phyloP scores from a whole-genome alignment of 1,284 basidiomycete genomes.

The Ceratobasidium theobromae region DNA sequence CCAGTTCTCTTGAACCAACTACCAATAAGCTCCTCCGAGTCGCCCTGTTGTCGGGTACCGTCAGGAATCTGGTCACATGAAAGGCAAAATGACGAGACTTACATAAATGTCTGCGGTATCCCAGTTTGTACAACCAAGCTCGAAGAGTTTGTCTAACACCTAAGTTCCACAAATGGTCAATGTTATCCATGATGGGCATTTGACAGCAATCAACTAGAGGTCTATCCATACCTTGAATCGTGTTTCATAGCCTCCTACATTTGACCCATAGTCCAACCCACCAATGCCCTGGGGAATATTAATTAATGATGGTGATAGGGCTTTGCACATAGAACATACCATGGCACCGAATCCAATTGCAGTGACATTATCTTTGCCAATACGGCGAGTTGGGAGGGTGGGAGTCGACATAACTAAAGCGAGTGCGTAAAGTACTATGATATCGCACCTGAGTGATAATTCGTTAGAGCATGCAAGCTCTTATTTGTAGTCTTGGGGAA shows the following conservation, averaged over 20 bases:
- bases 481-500: too few species aligned
- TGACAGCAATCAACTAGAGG: background rate
- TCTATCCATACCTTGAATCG: constrained; percentile 6
- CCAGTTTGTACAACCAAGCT: constrained; percentile 31
- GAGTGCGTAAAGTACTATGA: too few species aligned
- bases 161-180: background rate
- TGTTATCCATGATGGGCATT: background rate
- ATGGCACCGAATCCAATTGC: constrained; percentile 16
- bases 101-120: constrained; percentile 26
- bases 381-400: background rate
- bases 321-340: too few species aligned
- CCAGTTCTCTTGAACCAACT: constrained; percentile 32
- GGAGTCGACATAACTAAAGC: background rate
- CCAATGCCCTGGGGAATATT: constrained; percentile 1
- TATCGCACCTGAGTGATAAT: too few species aligned
- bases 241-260: constrained; percentile 2
- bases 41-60: constrained; percentile 9
- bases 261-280: background rate
- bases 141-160: constrained; percentile 8
- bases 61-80: background rate
- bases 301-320: too few species aligned
- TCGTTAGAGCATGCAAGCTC: too few species aligned
- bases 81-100: background rate
- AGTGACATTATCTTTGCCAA: constrained; percentile 2
- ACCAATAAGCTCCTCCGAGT: constrained; percentile 32